Evolutionary conservation across 1,284 basidiomycete species (phyloP).

Genomic region (Heterobasidion irregulare): DNA sequence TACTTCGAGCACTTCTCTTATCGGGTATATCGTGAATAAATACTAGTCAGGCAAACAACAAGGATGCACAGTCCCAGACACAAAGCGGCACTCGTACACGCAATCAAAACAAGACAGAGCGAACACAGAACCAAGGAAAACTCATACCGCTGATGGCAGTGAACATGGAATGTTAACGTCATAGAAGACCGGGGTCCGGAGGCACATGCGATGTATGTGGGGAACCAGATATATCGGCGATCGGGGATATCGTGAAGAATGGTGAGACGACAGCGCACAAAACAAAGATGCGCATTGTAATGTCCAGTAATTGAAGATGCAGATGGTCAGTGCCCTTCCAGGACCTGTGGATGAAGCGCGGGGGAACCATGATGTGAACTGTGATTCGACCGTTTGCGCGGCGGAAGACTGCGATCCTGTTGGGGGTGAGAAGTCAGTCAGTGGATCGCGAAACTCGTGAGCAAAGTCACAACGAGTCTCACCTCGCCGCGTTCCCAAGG

Average conservation of each 20-base stretch:
- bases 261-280: not conserved
- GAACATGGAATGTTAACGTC: not conserved
- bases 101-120: not conserved
- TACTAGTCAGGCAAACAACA: not conserved
- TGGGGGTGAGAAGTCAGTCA: not conserved
- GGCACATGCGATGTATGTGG: not conserved
- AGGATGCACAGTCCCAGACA: not conserved
- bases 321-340: not conserved
- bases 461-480: not conserved
- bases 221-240: not conserved
- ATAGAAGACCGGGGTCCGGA: not conserved
- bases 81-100: not conserved
- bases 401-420: not conserved
- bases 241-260: not conserved
- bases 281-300: not conserved
- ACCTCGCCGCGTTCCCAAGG: slow-evolving; percentile 11
- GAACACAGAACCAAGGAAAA: not conserved
- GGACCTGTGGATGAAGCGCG: slow-evolving; percentile 2
- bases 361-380: slow-evolving; percentile 9
- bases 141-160: not conserved
- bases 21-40: not conserved
- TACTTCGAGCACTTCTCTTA: not conserved
- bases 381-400: slow-evolving; percentile 12
- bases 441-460: not conserved
- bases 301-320: not conserved